Percentiles rank a stretch among this genome's conserved stretches.
These are phyloP conservation scores for Cupressus sempervirens DNA, from an alignment of 75 land plant genomes.

Conservation along the genomic window DNA sequence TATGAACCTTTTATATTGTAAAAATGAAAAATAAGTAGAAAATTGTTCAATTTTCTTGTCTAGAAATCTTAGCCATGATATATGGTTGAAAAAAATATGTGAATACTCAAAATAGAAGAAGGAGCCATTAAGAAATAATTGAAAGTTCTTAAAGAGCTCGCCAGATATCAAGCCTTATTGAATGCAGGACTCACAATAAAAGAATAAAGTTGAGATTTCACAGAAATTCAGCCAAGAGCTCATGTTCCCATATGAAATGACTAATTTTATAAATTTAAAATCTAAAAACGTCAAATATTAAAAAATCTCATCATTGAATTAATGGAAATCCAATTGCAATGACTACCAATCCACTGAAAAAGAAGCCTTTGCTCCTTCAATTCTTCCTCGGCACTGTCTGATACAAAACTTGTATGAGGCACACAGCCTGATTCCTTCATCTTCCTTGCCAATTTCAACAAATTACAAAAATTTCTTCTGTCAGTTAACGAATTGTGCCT, in stretches of 20 bases:
- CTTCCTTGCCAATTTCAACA: constrained; percentile 21
- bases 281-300: background rate
- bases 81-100: background rate
- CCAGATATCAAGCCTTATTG: too few relatives aligned
- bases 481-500: constrained; percentile 37
- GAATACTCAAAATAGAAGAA: background rate
- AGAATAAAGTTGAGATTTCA: too few relatives aligned
- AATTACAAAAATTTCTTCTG: constrained; percentile 29
- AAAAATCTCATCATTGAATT: constrained; percentile 9
- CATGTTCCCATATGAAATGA: too few relatives aligned
- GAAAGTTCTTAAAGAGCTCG: too few relatives aligned
- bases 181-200: background rate
- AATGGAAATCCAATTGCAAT: constrained; percentile 27
- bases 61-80: too few relatives aligned
- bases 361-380: constrained; percentile 41
- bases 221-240: too few relatives aligned
- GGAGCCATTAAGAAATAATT: background rate
- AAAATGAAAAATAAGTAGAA: too few relatives aligned
- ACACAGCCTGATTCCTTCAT: constrained; percentile 56
- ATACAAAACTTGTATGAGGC: constrained; percentile 43
- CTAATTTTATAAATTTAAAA: too few relatives aligned
- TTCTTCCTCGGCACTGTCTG: constrained; percentile 56
- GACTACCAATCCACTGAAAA: constrained; percentile 60
- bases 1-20: too few relatives aligned
- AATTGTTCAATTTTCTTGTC: too few relatives aligned